These are phyloP conservation scores for Pichia sp. DNA, from an alignment of 1,139 yeast genomes.

Conservation along the genomic window DNA sequence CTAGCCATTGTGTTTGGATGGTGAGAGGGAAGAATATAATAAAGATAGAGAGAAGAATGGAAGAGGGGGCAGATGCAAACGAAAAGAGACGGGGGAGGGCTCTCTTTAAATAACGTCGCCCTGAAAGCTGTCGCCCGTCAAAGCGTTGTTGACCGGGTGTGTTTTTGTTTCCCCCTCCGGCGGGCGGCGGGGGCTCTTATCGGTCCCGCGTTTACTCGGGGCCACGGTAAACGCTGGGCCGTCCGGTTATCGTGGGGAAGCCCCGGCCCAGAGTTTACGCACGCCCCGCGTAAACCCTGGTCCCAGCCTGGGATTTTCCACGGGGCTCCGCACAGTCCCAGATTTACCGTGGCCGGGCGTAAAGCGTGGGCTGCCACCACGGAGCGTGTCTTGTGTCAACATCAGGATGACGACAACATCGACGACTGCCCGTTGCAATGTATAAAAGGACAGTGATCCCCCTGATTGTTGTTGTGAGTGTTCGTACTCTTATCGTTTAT, in stretches of 20 bases:
- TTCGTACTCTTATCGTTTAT: not conserved
- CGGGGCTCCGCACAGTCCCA: no score
- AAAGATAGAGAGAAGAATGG: conserved; percentile 3
- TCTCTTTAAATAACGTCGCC: no score
- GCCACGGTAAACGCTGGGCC: conserved; percentile 6
- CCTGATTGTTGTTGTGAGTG: no score
- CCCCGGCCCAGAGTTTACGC: not conserved
- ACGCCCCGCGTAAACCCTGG: conserved; percentile 5
- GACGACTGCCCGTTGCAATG: not conserved
- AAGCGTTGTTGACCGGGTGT: no score
- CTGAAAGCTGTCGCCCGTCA: no score
- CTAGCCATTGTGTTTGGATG: conserved; percentile 83
- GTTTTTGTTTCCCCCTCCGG: not conserved
- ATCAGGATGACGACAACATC: no score
- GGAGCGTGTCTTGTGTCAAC: no score
- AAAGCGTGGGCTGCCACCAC: no score
- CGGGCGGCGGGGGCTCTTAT: not conserved
- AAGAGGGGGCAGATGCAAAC: not conserved
- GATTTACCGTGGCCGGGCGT: conserved; percentile 1
- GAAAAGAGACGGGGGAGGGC: no score
- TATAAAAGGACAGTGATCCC: not conserved
- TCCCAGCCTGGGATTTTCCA: no score
- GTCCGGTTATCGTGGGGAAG: no score
- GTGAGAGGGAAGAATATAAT: no score
- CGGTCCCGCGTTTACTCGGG: not conserved